Evolutionary conservation across 2,329 filamentous ascomycete species (phyloP), one percentile per base, ranked within the genome.

Genomic region (Ploettnerulaceae sp.): DNA sequence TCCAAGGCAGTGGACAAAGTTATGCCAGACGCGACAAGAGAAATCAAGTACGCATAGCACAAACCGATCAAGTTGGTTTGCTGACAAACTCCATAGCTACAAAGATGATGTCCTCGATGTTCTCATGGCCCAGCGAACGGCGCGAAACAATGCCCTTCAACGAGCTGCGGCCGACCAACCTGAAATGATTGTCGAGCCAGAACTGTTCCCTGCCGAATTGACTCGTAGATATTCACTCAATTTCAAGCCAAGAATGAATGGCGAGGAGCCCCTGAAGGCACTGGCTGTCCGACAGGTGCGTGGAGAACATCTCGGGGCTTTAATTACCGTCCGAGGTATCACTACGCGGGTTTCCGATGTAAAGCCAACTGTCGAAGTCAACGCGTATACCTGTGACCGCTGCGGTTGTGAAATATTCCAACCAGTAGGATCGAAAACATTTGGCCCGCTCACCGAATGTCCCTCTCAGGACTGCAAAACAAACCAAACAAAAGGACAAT

Each of bases 331-430:
- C 38, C 83, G 93, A 48, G 91, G 90, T 54, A 98, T 98, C 54
- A 84, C 90, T 2, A 98, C 93, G 1, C 79, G 93, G 62, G 93
- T 97, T 1, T 96, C 93, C 2, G 93, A 98, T 63, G 93, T 98
- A 59, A 98, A 98, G 73, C 93, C 93, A 28, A 82, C 93, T 8
- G 87, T 97, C n/a, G 86, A 91, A 64, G 94, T 98, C 63, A 96
- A 95, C 66, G 93, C 93, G 28, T 98, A 98, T 69, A 93, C 90
- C 43, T 98, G 93, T 69, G 93, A 98, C 67, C 83, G 89, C 52
- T 98, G 93, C 62, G 93, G 93, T 48, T 90, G 86, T 64, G 93
- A 98, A 69, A 91, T 98, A 61, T 98, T 97, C 76, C 93, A 98
- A 69, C 91, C 94, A 3, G 79, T 98, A 60, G 88, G 81, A 47